These are phyloP conservation scores for Arabis hirsuta DNA, from an alignment of 345 rosid species.

Conservation along the genomic window DNA sequence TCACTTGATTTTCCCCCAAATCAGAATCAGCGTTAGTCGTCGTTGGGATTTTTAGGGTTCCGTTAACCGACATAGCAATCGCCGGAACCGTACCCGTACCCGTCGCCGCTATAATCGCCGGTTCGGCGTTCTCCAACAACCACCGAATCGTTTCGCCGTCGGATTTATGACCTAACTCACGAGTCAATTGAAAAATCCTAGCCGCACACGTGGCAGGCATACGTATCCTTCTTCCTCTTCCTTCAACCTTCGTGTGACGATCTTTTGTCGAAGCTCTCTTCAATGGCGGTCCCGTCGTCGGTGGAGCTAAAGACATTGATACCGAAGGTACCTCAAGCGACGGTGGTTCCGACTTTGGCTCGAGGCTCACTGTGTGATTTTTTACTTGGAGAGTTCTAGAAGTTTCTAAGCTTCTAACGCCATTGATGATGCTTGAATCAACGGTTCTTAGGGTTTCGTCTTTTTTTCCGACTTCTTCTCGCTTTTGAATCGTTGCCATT, in stretches of 20 bases:
- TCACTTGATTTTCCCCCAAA: slow-evolving; percentile 47
- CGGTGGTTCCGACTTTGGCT: slow-evolving; percentile 57
- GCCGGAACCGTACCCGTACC: slow-evolving; percentile 96
- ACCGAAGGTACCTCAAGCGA: slow-evolving; percentile 46
- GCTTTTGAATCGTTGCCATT: slow-evolving; percentile 49
- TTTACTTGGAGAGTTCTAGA: background rate
- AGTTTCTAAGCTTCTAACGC: slow-evolving; percentile 22
- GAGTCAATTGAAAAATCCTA: slow-evolving; percentile 80
- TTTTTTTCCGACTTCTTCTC: slow-evolving; percentile 37
- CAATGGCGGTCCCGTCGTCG: slow-evolving; percentile 45
- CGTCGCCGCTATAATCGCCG: slow-evolving; percentile 83
- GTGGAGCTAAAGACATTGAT: slow-evolving; percentile 44
- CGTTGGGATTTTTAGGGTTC: slow-evolving; percentile 82
- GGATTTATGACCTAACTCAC: slow-evolving; percentile 88
- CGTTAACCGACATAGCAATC: slow-evolving; percentile 89
- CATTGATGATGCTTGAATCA: slow-evolving; percentile 50
- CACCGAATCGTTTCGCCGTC: slow-evolving; percentile 94
- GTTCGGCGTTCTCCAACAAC: slow-evolving; percentile 87
- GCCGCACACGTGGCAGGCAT: slow-evolving; percentile 98
- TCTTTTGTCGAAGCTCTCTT: slow-evolving; percentile 79
- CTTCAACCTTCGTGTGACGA: slow-evolving; percentile 93
- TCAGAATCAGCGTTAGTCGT: slow-evolving; percentile 54
- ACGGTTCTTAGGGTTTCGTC: slow-evolving; percentile 39
- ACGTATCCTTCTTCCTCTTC: slow-evolving; percentile 91
- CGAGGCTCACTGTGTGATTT: slow-evolving; percentile 8